Evolutionary conservation across 1,284 basidiomycete genomes (phyloP).

Genomic region (Microbotryum scabiosae): DNA sequence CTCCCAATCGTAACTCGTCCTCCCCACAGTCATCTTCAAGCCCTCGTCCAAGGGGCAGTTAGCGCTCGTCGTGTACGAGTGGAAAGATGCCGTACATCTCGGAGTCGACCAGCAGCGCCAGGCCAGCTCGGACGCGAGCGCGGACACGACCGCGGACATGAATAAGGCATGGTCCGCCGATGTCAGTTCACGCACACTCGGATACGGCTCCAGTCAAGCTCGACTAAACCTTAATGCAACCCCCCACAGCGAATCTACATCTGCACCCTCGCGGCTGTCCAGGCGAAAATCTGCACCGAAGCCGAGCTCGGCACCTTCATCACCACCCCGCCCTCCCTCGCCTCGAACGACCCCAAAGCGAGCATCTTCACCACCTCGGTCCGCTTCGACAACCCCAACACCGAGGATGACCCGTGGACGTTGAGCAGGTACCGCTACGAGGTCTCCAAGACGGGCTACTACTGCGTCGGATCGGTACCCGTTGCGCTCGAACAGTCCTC

Average conservation of each 20-base stretch:
- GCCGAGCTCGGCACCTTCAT: conserved; percentile 76
- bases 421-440: conserved; percentile 47
- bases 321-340: conserved; percentile 51
- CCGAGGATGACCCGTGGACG: conserved; percentile 22
- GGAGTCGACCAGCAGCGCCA: conserved; percentile 49
- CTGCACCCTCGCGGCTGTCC: conserved; percentile 68
- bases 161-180: conserved; percentile 38
- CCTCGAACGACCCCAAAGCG: conserved; percentile 53
- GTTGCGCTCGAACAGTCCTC: conserved; percentile 16
- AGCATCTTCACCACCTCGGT: conserved; percentile 44
- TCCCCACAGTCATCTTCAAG: conserved; percentile 65
- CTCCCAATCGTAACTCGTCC: conserved; percentile 1
- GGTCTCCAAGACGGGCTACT: conserved; percentile 85
- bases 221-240: background rate
- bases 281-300: conserved; percentile 58
- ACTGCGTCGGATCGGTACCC: conserved; percentile 69
- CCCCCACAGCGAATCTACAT: conserved; percentile 76
- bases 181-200: conserved; percentile 32
- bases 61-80: conserved; percentile 92
- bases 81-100: conserved; percentile 73
- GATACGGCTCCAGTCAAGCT: background rate
- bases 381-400: conserved; percentile 35
- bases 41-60: conserved; percentile 70
- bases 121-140: background rate
- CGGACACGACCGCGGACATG: background rate